These are phyloP conservation scores for Xerocomus brunneocitrinus DNA, from an alignment of 768 basidiomycete genomes.

Conservation along the genomic window DNA sequence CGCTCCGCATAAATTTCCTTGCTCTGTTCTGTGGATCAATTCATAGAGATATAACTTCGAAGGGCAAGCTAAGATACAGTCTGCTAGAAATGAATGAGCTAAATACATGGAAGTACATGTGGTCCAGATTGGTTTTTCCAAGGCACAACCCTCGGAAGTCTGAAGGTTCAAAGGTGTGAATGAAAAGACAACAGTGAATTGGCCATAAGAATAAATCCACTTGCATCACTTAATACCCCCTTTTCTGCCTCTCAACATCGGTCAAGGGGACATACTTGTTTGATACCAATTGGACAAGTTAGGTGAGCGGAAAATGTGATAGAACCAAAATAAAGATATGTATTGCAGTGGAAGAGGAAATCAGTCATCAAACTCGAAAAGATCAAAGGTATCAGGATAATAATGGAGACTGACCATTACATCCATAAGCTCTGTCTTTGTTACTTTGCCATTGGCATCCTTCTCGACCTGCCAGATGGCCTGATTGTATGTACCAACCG, in stretches of 20 bases:
- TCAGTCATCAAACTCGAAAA: constrained; percentile 12
- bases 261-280: constrained; percentile 72
- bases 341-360: neutral
- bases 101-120: neutral
- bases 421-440: constrained; percentile 63
- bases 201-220: no score
- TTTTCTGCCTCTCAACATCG: constrained; percentile 46
- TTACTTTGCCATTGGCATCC: constrained; percentile 61
- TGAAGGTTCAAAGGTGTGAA: neutral
- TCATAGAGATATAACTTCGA: neutral
- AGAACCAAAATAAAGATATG: neutral
- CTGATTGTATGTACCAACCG: constrained; percentile 63
- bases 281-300: neutral
- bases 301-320: neutral
- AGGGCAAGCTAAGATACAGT: neutral
- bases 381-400: constrained; percentile 6
- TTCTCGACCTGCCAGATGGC: constrained; percentile 79
- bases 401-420: constrained; percentile 57
- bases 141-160: neutral
- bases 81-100: neutral
- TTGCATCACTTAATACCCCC: constrained; percentile 15
- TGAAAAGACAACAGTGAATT: neutral
- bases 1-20: no score
- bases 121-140: neutral
- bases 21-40: neutral